Conservation (phyloP, 2,329 filamentous ascomycete genomes). For the Beauveria sp. region DNA sequence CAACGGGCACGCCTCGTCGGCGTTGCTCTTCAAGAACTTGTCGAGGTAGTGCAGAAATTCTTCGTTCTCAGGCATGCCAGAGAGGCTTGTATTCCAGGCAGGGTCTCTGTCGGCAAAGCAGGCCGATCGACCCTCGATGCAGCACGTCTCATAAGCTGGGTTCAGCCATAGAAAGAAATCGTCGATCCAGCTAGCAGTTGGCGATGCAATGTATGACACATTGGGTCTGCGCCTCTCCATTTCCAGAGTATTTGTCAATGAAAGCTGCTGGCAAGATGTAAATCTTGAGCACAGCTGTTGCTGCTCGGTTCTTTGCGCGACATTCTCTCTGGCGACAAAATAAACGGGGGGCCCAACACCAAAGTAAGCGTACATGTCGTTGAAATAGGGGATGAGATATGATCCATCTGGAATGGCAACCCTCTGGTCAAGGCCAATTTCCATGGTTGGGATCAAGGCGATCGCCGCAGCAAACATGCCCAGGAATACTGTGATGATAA, state of each 20-base stretch:
- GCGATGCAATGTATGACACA: constrained; percentile 79
- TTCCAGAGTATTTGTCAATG: constrained; percentile 83
- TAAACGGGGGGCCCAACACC: constrained; percentile 90
- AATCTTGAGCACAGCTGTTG: constrained; percentile 86
- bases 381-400: constrained; percentile 93
- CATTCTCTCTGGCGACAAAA: constrained; percentile 81
- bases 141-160: constrained; percentile 64
- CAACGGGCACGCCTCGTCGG: constrained; percentile 76
- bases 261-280: constrained; percentile 76
- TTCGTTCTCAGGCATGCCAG: constrained; percentile 85
- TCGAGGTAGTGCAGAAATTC: constrained; percentile 84
- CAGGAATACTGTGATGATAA: constrained; percentile 72
- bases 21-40: constrained; percentile 74
- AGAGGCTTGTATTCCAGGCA: constrained; percentile 80
- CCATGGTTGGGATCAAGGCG: constrained; percentile 73
- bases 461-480: constrained; percentile 80
- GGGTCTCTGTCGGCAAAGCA: constrained; percentile 76
- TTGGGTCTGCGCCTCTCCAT: constrained; percentile 86
- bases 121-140: constrained; percentile 58
- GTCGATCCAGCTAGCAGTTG: constrained; percentile 91
- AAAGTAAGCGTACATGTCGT: constrained; percentile 90
- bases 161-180: constrained; percentile 98
- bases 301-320: constrained; percentile 67
- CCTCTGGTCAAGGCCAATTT: constrained; percentile 86
- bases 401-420: constrained; percentile 91